Percentiles rank a stretch among this genome's conserved stretches.
Conservation (phyloP, 495 filamentous ascomycete species). For the Podospora tetraspora region DNA sequence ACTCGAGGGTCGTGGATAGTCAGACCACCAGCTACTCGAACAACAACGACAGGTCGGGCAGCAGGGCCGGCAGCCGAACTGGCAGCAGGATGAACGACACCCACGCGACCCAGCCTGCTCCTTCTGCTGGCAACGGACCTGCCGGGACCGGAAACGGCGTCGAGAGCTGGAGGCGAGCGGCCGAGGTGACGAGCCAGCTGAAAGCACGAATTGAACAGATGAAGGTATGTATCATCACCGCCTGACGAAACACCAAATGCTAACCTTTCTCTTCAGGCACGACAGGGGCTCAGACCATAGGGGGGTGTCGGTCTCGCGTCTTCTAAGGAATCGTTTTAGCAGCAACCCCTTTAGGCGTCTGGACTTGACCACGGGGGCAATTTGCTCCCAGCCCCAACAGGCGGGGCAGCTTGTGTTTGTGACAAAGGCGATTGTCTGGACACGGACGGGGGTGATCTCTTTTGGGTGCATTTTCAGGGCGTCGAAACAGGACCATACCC, state of each 20-base stretch:
- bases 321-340: conserved; percentile 2
- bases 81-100: conserved; percentile 35
- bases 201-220: conserved; percentile 90
- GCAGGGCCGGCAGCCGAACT: conserved; percentile 40
- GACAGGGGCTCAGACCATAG: conserved; percentile 14
- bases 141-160: conserved; percentile 50
- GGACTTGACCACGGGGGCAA: neutral
- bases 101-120: conserved; percentile 27
- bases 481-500: conserved; percentile 22
- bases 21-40: conserved; percentile 23
- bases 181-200: conserved; percentile 96
- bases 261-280: conserved; percentile 8
- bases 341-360: neutral
- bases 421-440: neutral
- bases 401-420: neutral
- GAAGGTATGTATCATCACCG: conserved; percentile 38
- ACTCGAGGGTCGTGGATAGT: conserved; percentile 19
- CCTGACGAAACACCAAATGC: neutral
- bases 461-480: conserved; percentile 24
- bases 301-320: neutral
- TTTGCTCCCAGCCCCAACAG: neutral
- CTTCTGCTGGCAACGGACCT: conserved; percentile 8
- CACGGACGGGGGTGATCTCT: neutral
- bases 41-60: conserved; percentile 31
- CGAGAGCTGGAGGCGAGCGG: conserved; percentile 95